Evolutionary conservation across 2,329 filamentous ascomycete species (phyloP), one percentile per base, ranked within the genome.

Genomic region (Grosmannia serpens): DNA sequence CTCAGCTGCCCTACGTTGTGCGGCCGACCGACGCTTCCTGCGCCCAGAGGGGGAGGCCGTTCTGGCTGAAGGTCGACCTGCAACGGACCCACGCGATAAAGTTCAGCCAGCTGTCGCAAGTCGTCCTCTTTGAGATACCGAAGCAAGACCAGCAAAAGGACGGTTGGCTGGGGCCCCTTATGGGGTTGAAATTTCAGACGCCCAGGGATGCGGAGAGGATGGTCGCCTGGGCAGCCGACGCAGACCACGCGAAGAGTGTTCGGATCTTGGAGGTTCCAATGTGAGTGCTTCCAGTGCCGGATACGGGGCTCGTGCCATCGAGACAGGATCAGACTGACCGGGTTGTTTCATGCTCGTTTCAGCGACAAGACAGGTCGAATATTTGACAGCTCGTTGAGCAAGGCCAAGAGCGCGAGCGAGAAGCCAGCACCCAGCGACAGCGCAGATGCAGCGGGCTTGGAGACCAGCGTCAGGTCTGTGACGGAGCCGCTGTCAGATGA

Each of bases 111-210:
- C 20, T 31, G 11, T 60, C 59, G 11, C 35, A 46, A 0, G 31
- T 63, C 9, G 33, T 59, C 4, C 10, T 56, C 2, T 15, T 62
- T 11, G 20, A 35, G 1, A 29, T 58, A 4, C 57, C 59, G 8
- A 51, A 51, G 26, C 29, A 35, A 4, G 56, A 9, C 5, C 46
- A 53, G 26, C 49, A 59, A 5, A 46, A 29, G 5, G 33, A 46
- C 8, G 53, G 55, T 1, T 17, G 11, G 2, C 2, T 57, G 13
- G 53, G 54, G 4, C 17, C 51, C 1, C 8, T 31, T 4, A 55
- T 64, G 54, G 57, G 41, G 7, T 20, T 64, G 1, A 20, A 55
- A 53, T 64, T 64, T 22, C 15, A 6, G 4, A 5, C 10, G 2
- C 17, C 17, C 1, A n/a, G 50, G 13, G 61, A 62, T 4, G 58